Evolutionary conservation across 73 alveolate genomes (phyloP), one percentile per base, ranked within the genome.

Genomic region (Paramecium bursaria): DNA sequence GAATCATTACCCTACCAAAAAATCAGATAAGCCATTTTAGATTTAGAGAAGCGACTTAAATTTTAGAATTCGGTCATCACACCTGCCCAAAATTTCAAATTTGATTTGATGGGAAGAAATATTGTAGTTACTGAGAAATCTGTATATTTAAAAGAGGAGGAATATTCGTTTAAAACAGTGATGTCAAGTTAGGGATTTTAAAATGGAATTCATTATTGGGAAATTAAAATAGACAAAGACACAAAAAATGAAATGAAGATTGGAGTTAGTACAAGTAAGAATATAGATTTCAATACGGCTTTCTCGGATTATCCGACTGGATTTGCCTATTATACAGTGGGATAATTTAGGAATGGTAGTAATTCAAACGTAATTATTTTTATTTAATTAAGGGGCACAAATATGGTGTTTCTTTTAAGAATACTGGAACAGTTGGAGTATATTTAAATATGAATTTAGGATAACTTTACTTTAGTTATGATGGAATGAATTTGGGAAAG

Each of bases 91-190:
- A 11, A 4, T 11, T 61, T 61, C 17, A 21, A 14, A 3, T 67
- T 67, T 67, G 55, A 67, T 67, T 15, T 13, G 21, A 6, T 42
- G n/a, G 82, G 48, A 10, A 2, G 11, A 79, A 57, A 48, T 6
- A 42, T 50, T 17, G 22, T 30, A 21, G 35, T 53, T 21, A 54
- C 90, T 73, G 87, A 90, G 15, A 91, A 87, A 74, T 54, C 80
- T 14, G 50, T 94, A 14, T 87, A 55, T 57, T 85, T 94, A 10
- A 74, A 92, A 48, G 98, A 94, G 74, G 90, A 91, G 52, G 92
- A 89, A 77, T 94, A 92, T 79, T 91, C 91, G 33, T 94, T 94
- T 87, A 87, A 96, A 75, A 87, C 97, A n/a, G 93, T 86, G 0
- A 87, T 86, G 1, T 88, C 95, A 17, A 86, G 74, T 61, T 86